Evolutionary conservation across 2,329 filamentous ascomycete genomes (phyloP), one percentile per base, ranked within the genome.

Genomic region (Ophiosphaerella narmari): DNA sequence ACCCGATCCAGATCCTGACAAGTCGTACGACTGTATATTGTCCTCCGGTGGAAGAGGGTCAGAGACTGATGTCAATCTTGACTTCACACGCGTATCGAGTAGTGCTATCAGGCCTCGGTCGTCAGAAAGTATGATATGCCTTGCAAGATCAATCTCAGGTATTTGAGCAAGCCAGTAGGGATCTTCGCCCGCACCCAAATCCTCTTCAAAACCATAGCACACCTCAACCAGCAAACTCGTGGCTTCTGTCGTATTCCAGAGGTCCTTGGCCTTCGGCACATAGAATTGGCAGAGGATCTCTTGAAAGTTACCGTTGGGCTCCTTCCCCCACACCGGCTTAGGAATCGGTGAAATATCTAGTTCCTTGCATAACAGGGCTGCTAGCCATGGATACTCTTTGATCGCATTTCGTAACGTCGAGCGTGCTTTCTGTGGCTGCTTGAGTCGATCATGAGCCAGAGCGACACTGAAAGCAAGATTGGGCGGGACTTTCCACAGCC

Each of bases 231-330:
- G 81, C 7, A 96, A 74, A 4, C 79, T 76, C 3, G 82, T 86
- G 12, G 84, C 85, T 63, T 90, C 86, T 0, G 88, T 81, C 4
- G 86, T 91, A 67, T 91, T 91, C 92, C 92, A 97, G 3, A 96
- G 77, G 60, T 93, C 89, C 66, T 91, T 93, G 4, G 88, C 82
- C 38, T 88, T 84, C 48, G 84, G 80, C 24, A 90, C 80, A 67
- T 96, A 96, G 2, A 96, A 80, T 63, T 88, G 85, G 4, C 86
- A 85, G 63, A 90, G 83, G 33, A 96, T 82, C 47, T 83, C 80
- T 58, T 91, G 83, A 39, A 85, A 80, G 11, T 82, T 78, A 26
- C 85, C 82, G 1, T 86, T 81, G 5, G 89, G 84, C 63, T 85
- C 81, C 53, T 86, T 82, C 43, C 90, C 92, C 93, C 94, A 97